A percentile compares a stretch with the other conserved stretches of the same genome.
These are phyloP conservation scores for Diaporthe eres DNA, from an alignment of 2,329 filamentous ascomycete species.

Conservation along the genomic window DNA sequence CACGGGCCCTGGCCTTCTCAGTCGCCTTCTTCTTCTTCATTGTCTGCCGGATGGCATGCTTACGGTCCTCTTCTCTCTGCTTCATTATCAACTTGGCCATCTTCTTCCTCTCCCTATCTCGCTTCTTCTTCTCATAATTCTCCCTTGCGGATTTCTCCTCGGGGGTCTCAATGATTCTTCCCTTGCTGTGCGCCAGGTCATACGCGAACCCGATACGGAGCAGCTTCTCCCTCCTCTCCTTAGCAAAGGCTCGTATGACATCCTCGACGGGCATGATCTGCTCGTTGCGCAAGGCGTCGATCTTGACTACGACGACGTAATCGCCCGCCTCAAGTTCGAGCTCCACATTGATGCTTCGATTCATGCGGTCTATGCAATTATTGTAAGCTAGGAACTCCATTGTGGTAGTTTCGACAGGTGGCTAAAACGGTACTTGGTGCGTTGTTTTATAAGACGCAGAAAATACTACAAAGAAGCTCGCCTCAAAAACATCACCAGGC, in stretches of 20 bases:
- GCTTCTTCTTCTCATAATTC: constrained; percentile 60
- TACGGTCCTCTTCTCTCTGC: constrained; percentile 52
- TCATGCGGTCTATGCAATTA: constrained; percentile 60
- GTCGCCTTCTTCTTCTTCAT: constrained; percentile 53
- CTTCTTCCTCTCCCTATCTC: constrained; percentile 65
- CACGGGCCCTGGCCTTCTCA: constrained; percentile 42
- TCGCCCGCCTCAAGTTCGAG: constrained; percentile 69
- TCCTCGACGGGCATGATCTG: constrained; percentile 64
- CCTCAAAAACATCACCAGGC: not conserved
- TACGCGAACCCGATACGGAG: constrained; percentile 71
- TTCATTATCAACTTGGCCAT: constrained; percentile 59
- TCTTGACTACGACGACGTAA: constrained; percentile 70
- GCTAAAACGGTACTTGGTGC: no score
- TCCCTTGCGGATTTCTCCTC: constrained; percentile 65
- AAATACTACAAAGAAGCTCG: no score
- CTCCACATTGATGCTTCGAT: constrained; percentile 71
- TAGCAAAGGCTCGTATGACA: constrained; percentile 67
- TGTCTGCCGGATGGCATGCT: constrained; percentile 55
- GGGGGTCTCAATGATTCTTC: constrained; percentile 63
- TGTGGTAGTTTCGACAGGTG: no score
- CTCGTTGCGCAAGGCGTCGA: constrained; percentile 64
- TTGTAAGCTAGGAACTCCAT: not conserved
- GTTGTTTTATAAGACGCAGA: not conserved
- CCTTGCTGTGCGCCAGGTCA: constrained; percentile 73
- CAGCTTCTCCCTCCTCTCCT: constrained; percentile 69